Evolutionary conservation across 768 basidiomycete species (phyloP).

Genomic region (Thelephora aurantiotincta): DNA sequence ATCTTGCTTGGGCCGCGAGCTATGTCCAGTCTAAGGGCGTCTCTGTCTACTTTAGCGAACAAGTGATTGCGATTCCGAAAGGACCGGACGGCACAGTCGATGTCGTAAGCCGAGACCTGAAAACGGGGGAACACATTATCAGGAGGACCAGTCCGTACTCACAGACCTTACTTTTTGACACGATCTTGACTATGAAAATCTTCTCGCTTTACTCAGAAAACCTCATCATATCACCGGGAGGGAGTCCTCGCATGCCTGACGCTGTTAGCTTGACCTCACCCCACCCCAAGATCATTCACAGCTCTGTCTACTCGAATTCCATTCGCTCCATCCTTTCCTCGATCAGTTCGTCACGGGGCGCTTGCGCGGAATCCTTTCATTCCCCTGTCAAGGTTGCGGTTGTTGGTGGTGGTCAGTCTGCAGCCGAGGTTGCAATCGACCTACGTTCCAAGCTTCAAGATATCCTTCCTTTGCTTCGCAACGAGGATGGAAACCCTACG

Average conservation of each 20-base stretch:
- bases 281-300: constrained; percentile 28
- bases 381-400: constrained; percentile 27
- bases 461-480: constrained; percentile 14
- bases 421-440: constrained; percentile 32
- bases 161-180: neutral
- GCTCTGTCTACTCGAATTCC: constrained; percentile 26
- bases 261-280: constrained; percentile 18
- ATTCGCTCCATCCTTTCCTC: constrained; percentile 21
- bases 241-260: constrained; percentile 28
- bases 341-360: constrained; percentile 9
- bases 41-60: constrained; percentile 29
- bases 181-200: neutral
- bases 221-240: constrained; percentile 37
- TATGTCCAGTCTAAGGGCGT: constrained; percentile 29
- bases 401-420: constrained; percentile 34
- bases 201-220: constrained; percentile 20
- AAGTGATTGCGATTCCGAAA: constrained; percentile 26
- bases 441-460: constrained; percentile 23
- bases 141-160: constrained; percentile 24
- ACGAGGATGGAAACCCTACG: neutral
- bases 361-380: neutral
- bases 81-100: constrained; percentile 21
- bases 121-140: constrained; percentile 20
- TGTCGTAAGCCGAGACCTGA: constrained; percentile 22
- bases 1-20: constrained; percentile 35